Conservation (phyloP, 2,329 filamentous ascomycete species). For the Arthrinium puccinioides region DNA sequence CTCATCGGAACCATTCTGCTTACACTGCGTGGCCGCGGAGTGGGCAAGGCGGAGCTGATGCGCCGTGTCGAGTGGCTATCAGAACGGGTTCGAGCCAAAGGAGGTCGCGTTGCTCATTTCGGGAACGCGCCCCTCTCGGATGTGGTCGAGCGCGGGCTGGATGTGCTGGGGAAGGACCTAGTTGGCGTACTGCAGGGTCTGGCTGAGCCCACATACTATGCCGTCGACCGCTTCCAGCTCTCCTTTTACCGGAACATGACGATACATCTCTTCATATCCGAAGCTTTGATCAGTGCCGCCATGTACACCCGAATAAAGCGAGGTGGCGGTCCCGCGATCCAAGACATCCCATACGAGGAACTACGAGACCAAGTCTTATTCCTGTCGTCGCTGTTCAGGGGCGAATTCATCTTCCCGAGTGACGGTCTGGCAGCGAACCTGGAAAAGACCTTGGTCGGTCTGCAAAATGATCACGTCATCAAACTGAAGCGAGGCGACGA, state of each 20-base stretch:
- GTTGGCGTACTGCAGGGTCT: constrained; percentile 74
- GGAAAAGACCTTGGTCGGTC: constrained; percentile 66
- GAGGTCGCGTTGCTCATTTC: constrained; percentile 90
- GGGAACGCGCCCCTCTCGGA: constrained; percentile 69
- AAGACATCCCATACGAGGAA: constrained; percentile 69
- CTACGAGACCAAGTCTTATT: constrained; percentile 78
- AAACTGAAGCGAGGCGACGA: constrained; percentile 51
- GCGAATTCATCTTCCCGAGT: constrained; percentile 93
- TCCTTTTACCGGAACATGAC: constrained; percentile 99
- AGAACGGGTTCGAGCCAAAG: constrained; percentile 72
- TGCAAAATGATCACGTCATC: constrained; percentile 76
- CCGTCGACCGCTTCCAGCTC: constrained; percentile 91
- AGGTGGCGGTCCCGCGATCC: constrained; percentile 75
- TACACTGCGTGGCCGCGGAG: constrained; percentile 83
- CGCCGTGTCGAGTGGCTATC: constrained; percentile 88
- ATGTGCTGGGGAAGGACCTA: constrained; percentile 83
- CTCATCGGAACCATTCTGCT: constrained; percentile 90
- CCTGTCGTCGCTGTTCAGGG: constrained; percentile 86
- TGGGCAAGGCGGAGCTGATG: constrained; percentile 78
- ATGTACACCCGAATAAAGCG: constrained; percentile 89
- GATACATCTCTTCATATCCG: constrained; percentile 93
- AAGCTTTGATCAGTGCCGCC: constrained; percentile 80
- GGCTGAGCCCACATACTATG: constrained; percentile 87
- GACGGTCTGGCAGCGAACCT: constrained; percentile 77
- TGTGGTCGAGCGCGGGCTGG: constrained; percentile 83